Base-by-base conservation (phyloP, 2,329 filamentous ascomycete genomes). In the Nigrograna mackinnonii region DNA sequence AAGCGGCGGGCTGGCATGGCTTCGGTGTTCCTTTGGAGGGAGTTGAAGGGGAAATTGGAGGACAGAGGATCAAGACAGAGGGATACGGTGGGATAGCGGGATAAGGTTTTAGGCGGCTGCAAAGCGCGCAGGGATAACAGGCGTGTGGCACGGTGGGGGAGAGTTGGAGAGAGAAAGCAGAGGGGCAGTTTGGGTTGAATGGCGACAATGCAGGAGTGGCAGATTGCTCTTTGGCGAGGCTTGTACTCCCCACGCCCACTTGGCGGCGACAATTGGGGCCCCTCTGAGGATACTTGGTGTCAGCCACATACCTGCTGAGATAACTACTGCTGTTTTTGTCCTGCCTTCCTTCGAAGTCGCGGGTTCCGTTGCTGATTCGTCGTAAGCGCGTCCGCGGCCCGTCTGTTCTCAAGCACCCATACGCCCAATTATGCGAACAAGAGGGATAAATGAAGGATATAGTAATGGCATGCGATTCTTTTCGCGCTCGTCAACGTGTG, bases 361-460 rank as follows among this genome's bases (percentile, higher is more conserved):
- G 65, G 52, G 67, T 53, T 46, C 71, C 69, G 51, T 62, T 67
- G 59, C 64, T 71, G 49, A 67, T 55, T 41, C 68, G 67, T 42
- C 67, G 64, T 55, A 65, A 58, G 46, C 69, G 68, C 60, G 70
- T 72, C 17, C 58, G 56, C 19, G 66, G 58, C 14, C 61, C 53
- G 35, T 65, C 62, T 24, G 57, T 45, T 63, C 65, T 67, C 26
- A 3, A 5, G 18, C 17, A 18, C 24, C n/a, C 17, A 26, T 28
- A 22, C 7, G 37, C 30, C 30, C 17, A 19, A 17, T 5, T 14
- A 34, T 18, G 21, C 26, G 17, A 39, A 31, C 26, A 19, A 20
- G 18, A 6, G 14, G 30, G 28, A 22, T 5, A 39, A 33, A 21
- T 40, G 31, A 18, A 21, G 13, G 36, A 36, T 41, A 32, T 22